Conservation (phyloP, 805 yeast species). For the Yamadazyma akitaensis region DNA sequence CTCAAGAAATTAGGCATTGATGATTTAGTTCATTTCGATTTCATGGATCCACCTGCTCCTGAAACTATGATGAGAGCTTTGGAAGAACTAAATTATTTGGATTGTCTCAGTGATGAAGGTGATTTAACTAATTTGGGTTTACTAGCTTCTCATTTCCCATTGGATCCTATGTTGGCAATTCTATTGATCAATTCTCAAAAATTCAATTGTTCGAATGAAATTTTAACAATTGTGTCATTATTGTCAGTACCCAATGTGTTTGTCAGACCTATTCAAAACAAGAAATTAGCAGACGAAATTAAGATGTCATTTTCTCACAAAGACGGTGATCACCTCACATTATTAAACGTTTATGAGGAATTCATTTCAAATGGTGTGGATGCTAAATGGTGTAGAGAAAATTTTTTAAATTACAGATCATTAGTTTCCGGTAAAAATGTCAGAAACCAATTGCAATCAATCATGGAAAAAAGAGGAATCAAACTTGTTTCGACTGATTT, state of each 20-base stretch:
- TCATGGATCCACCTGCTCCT: constrained; percentile 99
- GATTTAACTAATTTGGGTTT: constrained; percentile 86
- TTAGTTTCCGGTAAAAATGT: constrained; percentile 84
- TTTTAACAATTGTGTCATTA: constrained; percentile 84
- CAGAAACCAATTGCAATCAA: constrained; percentile 72
- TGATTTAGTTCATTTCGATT: constrained; percentile 95
- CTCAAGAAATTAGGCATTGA: constrained; percentile 92
- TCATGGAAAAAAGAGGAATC: constrained; percentile 79
- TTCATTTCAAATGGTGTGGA: constrained; percentile 62
- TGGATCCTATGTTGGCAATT: constrained; percentile 94
- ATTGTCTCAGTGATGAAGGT: constrained; percentile 90
- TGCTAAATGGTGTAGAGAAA: constrained; percentile 91
- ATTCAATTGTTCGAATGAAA: constrained; percentile 83
- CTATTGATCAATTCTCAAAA: constrained; percentile 86
- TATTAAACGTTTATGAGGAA: constrained; percentile 83
- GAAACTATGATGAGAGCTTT: constrained; percentile 99
- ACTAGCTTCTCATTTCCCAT: constrained; percentile 86
- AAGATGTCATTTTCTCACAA: constrained; percentile 86
- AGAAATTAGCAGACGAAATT: constrained; percentile 87
- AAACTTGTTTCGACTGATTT: constrained; percentile 64
- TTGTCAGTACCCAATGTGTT: constrained; percentile 92
- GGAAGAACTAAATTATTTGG: constrained; percentile 88
- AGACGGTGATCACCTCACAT: constrained; percentile 91
- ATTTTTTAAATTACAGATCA: constrained; percentile 80
- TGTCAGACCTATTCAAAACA: constrained; percentile 85